A percentile compares a stretch with the other conserved stretches of the same genome.
Conservation (phyloP, 768 basidiomycete species). For the Naganishia kalamii region DNA sequence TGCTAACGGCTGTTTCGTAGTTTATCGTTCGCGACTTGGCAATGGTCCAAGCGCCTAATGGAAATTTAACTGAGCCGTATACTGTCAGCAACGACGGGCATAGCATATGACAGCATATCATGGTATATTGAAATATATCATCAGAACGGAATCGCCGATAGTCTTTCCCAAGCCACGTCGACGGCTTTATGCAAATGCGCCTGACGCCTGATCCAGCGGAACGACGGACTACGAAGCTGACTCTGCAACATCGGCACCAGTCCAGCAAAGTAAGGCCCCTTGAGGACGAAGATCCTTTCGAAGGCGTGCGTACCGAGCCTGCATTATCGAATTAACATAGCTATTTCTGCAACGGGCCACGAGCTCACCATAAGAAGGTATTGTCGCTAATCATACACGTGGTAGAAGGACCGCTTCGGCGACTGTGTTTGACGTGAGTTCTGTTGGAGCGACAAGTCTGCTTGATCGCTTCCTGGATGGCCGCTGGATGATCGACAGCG, state of each 20-base stretch:
- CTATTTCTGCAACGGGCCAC: not conserved
- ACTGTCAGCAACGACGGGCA: too few relatives aligned
- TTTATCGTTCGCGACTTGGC: slow-evolving; percentile 87
- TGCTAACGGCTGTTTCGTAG: slow-evolving; percentile 47
- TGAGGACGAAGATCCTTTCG: slow-evolving; percentile 54
- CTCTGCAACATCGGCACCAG: slow-evolving; percentile 1
- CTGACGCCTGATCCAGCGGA: slow-evolving; percentile 2
- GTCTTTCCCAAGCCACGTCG: not conserved
- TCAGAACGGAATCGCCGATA: not conserved
- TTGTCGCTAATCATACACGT: slow-evolving; percentile 48
- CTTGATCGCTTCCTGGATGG: slow-evolving; percentile 2
- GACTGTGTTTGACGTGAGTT: slow-evolving; percentile 12
- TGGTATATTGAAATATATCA: too few relatives aligned
- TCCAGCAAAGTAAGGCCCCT: slow-evolving; percentile 8
- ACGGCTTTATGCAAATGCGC: not conserved
- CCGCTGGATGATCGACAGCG: not conserved
- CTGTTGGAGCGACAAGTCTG: slow-evolving; percentile 16
- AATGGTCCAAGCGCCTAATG: slow-evolving; percentile 60
- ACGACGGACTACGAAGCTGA: not conserved
- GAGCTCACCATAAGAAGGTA: slow-evolving; percentile 27
- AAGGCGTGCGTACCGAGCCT: slow-evolving; percentile 84
- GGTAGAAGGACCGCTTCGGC: slow-evolving; percentile 41
- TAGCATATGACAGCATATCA: too few relatives aligned
- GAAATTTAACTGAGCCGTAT: slow-evolving; percentile 38
- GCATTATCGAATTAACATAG: not conserved